Evolutionary conservation across 371 early-diverging fungal species (phyloP).

Genomic region (Mortierella sp.): DNA sequence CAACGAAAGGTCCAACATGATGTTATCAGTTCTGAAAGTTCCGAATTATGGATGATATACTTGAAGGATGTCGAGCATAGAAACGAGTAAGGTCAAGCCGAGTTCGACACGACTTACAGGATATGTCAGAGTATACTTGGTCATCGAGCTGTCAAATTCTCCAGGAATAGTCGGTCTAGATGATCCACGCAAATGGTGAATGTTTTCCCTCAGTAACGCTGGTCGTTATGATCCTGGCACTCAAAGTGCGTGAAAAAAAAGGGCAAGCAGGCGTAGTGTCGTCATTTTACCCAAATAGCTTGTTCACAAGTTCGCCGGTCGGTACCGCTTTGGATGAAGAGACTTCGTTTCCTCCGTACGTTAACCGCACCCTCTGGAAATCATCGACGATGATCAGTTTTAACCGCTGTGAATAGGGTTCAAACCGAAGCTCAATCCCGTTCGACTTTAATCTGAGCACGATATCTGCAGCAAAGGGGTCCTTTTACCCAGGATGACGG

Average conservation of each 20-base stretch:
- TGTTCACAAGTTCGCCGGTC: slow-evolving; percentile 75
- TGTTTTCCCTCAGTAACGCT: too few relatives aligned
- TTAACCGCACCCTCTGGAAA: slow-evolving; percentile 66
- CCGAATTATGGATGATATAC: too few relatives aligned
- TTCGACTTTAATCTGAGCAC: slow-evolving; percentile 69
- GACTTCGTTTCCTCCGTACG: slow-evolving; percentile 73
- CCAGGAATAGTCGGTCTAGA: too few relatives aligned
- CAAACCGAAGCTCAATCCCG: slow-evolving; percentile 72
- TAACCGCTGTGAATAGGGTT: slow-evolving; percentile 70
- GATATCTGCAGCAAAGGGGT: slow-evolving; percentile 68
- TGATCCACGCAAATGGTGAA: too few relatives aligned
- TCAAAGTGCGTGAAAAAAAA: too few relatives aligned
- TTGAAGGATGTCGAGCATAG: too few relatives aligned
- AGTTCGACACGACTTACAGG: slow-evolving; percentile 59
- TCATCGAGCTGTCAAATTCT: slow-evolving; percentile 24
- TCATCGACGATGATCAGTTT: slow-evolving; percentile 73
- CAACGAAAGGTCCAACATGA: not conserved
- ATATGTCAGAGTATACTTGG: slow-evolving; percentile 73
- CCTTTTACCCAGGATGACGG: slow-evolving; percentile 39
- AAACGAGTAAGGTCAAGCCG: too few relatives aligned
- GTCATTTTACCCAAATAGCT: slow-evolving; percentile 71
- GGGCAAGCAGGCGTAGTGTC: too few relatives aligned
- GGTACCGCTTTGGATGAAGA: slow-evolving; percentile 75
- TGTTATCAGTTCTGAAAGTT: too few relatives aligned
- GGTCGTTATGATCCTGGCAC: too few relatives aligned